Evolutionary conservation across 1,139 yeast genomes (phyloP), one percentile per base, ranked within the genome.

Genomic region (Diutina ranongensis): DNA sequence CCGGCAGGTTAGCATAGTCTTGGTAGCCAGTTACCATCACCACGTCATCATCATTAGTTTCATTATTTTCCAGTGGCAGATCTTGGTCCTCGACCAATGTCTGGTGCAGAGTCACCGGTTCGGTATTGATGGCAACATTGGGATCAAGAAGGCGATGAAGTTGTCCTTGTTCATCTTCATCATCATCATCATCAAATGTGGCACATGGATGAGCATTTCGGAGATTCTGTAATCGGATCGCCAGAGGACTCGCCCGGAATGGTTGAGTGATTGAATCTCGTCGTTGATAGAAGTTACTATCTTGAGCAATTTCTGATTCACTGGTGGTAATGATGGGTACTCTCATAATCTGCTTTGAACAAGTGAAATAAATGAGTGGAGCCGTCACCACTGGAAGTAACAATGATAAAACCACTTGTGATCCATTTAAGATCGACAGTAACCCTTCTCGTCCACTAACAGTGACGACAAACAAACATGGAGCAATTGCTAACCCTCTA

Each of bases 301-400:
- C n/a, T 9, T 25, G 32, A 4, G 21, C 19, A 8, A 15, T n/a
- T 2, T 21, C 31, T 18, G 20, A 22, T 10, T 15, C 20, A n/a
- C 25, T 32, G 33, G 31, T 22, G 10, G 32, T n/a, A 9, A 38
- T 25, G 28, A 38, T 38, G 2, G 42, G 42, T 7, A 38, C 42
- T 46, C 62, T 67, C 95, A 85, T 85, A 45, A 78, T 69, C 21
- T 71, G 64, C 54, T 74, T 78, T 36, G 66, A 68, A 51, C 84
- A 76, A 1, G 94, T 84, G 58, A 85, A 79, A 57, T 78, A 84
- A 46, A 85, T 77, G 58, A 85, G 67, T 3, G 94, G 94, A 2
- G 89, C 88, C 13, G 85, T 78, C 38, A 85, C 65, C 49, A 84
- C 77, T 3, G 94, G 94, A 49, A 85, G 67, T 44, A 83, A 67